Percentiles rank a stretch among this genome's conserved stretches.
Conservation (phyloP, 2,329 filamentous ascomycete genomes). For the Trichoderma sp. region DNA sequence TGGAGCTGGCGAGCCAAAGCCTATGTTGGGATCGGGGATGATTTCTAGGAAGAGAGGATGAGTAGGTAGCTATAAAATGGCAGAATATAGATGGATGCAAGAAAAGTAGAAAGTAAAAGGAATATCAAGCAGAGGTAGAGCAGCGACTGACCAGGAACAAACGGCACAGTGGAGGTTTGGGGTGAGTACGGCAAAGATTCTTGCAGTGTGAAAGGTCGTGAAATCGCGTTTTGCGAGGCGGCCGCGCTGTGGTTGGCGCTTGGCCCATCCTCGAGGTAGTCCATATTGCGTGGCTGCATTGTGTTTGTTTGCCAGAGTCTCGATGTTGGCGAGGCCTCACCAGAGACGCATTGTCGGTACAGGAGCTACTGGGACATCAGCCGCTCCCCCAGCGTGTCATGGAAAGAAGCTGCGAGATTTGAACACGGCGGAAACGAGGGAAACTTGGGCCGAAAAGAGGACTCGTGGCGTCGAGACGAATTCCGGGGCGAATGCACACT, state of each 20-base stretch:
- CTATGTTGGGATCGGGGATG: conserved; percentile 62
- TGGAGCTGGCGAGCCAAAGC: conserved; percentile 53
- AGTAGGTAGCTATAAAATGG: background rate
- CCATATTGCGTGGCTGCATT: conserved; percentile 32
- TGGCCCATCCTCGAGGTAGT: conserved; percentile 37
- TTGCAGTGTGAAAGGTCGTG: conserved; percentile 60
- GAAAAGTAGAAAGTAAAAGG: background rate
- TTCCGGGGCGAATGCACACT: background rate
- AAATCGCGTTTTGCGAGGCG: conserved; percentile 29
- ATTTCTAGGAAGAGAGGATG: conserved; percentile 49
- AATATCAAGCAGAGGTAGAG: background rate
- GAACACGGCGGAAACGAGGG: background rate
- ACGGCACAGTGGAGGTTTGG: conserved; percentile 75
- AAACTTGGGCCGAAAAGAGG: background rate
- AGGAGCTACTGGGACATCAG: conserved; percentile 21
- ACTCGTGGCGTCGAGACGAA: background rate
- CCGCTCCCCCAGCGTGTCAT: conserved; percentile 16
- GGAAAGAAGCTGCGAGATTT: background rate
- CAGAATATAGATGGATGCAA: background rate
- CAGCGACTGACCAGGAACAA: conserved; percentile 63
- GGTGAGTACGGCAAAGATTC: conserved; percentile 82
- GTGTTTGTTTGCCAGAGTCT: conserved; percentile 31
- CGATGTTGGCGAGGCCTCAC: conserved; percentile 28
- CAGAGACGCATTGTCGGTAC: conserved; percentile 33
- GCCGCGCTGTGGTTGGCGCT: conserved; percentile 27